Base-by-base conservation (phyloP, 805 yeast species). In the Teunomyces tritomae region DNA sequence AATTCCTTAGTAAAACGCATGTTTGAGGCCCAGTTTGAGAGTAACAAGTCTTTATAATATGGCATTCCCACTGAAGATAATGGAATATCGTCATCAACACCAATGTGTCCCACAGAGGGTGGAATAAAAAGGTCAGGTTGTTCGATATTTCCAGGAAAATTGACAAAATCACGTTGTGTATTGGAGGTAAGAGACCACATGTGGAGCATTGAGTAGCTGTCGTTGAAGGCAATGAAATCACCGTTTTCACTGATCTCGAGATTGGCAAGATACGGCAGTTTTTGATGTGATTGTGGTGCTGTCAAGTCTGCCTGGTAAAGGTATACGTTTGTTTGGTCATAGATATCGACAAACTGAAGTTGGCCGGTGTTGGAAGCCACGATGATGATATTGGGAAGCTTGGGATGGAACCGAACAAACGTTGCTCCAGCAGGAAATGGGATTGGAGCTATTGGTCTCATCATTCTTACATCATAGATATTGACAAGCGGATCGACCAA, bases 401-500 rank as follows among this genome's bases (percentile, higher is more conserved):
- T 85, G 5, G 98, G 97, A 67, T 92, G 97, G 51, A 92, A 74
- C 43, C 87, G 77, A 1, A 86, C 94, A 61, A 79, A 87, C 8
- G 87, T 77, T 0, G 98, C 97, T 9, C 97, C 97, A 0, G 90
- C 85, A 0, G 94, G 90, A 58, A 90, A 89, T 3, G 97, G 82
- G 6, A 92, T 74, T 3, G 97, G 97, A 0, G 95, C 73, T 47
- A 84, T 65, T 1, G 90, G 77, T 45, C 80, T 77, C 80, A 87
- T 73, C 48, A 82, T 78, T 51, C 95, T 77, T 28, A 89, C 63
- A 63, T 94, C 98, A 63, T 82, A 89, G 16, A 89, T 82, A 54
- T 84, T 84, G 16, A 92, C 90, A 51, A 92, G 75, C 0, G 96
- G 92, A 60, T 94, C 98, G 24, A 65, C 71, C 48, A 71, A 57